These are phyloP conservation scores for Phialocephala subalpina DNA, from an alignment of 2,329 filamentous ascomycete genomes.

Conservation along the genomic window DNA sequence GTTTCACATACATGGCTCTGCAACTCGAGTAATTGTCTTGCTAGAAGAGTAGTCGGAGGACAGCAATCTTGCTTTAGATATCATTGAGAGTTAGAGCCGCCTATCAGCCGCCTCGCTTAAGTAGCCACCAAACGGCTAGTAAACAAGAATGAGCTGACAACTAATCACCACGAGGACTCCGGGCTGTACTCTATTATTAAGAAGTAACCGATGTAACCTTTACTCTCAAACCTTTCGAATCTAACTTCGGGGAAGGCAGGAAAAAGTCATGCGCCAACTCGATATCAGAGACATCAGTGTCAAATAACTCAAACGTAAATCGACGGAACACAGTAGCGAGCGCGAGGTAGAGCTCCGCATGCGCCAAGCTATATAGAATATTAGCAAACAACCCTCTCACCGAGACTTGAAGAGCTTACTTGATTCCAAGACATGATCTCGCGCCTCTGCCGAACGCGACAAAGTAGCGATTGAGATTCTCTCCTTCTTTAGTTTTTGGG, in stretches of 20 bases:
- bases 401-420: not conserved
- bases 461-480: not conserved
- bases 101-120: too few species aligned
- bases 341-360: slow-evolving; percentile 21
- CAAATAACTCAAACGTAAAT: slow-evolving; percentile 25
- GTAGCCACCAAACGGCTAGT: too few species aligned
- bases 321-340: slow-evolving; percentile 26
- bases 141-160: too few species aligned
- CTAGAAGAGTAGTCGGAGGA: too few species aligned
- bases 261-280: slow-evolving; percentile 29
- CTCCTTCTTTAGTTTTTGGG: not conserved
- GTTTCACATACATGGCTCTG: too few species aligned
- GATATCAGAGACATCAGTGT: slow-evolving; percentile 28
- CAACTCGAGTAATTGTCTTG: too few species aligned
- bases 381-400: not conserved
- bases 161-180: too few species aligned
- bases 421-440: not conserved
- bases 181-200: too few species aligned
- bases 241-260: slow-evolving; percentile 25
- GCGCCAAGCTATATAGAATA: slow-evolving; percentile 15
- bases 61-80: too few species aligned
- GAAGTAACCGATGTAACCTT: too few species aligned
- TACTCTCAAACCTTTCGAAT: slow-evolving; percentile 28
- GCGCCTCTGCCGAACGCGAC: not conserved
- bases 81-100: too few species aligned